Percentiles rank a stretch among this genome's conserved stretches.
phyloP scores from a whole-genome alignment of 352 stramenopile species.

The Phytophthora cryptogea region DNA sequence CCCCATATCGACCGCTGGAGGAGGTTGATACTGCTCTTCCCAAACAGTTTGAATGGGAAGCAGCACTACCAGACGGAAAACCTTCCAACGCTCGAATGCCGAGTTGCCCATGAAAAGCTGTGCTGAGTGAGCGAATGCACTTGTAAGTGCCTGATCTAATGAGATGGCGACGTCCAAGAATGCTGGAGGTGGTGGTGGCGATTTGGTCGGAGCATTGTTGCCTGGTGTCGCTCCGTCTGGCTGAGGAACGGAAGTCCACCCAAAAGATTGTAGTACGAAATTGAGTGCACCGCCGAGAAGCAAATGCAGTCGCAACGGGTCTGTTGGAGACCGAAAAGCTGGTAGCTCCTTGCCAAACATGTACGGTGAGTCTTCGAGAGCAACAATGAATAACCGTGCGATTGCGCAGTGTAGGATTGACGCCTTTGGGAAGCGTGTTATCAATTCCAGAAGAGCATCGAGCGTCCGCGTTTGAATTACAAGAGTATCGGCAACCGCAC shows the following conservation, averaged over 20 bases:
- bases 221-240: neutral
- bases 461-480: conserved; percentile 48
- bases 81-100: conserved; percentile 46
- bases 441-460: conserved; percentile 83
- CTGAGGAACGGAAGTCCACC: conserved; percentile 15
- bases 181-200: conserved; percentile 36
- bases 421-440: conserved; percentile 91
- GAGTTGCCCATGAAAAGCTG: conserved; percentile 52
- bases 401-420: conserved; percentile 74
- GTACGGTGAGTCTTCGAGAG: conserved; percentile 77
- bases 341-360: conserved; percentile 83
- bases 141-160: conserved; percentile 72
- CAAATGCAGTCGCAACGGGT: conserved; percentile 58
- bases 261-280: conserved; percentile 47
- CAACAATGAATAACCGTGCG: conserved; percentile 71
- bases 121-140: conserved; percentile 57
- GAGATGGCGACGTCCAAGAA: conserved; percentile 80
- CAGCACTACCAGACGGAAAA: conserved; percentile 53
- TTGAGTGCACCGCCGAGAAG: conserved; percentile 53
- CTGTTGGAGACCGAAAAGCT: conserved; percentile 54
- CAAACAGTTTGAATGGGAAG: conserved; percentile 67
- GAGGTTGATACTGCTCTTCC: conserved; percentile 61
- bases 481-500: conserved; percentile 51
- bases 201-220: conserved; percentile 8
- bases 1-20: conserved; percentile 7